Percentiles rank a stretch among this genome's conserved stretches.
Evolutionary conservation across 495 filamentous ascomycete species (phyloP).

Genomic region (Penicillium simplicissimum): DNA sequence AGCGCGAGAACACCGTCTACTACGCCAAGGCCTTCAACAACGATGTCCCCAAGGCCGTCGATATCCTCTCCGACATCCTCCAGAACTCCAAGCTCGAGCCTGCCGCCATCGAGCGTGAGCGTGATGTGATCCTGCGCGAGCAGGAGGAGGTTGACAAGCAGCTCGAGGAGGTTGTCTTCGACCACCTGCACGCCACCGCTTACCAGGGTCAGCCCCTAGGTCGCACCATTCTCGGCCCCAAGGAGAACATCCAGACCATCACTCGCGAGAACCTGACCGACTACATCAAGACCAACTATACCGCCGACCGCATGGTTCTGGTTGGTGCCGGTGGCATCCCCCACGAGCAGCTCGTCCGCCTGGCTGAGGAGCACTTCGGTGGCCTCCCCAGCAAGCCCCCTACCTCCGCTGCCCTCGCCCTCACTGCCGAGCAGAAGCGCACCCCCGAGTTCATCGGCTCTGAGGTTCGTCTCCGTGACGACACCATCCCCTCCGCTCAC

Average conservation of each 20-base stretch:
- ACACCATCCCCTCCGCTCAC: constrained; percentile 93
- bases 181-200: constrained; percentile 97
- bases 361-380: constrained; percentile 96
- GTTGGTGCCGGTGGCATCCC: constrained; percentile 94
- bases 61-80: constrained; percentile 98
- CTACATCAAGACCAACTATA: constrained; percentile 99
- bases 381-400: constrained; percentile 69
- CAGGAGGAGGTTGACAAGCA: constrained; percentile 99
- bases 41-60: constrained; percentile 91
- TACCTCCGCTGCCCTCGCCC: constrained; percentile 63
- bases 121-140: constrained; percentile 97
- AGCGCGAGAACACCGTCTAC: constrained; percentile 99
- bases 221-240: constrained; percentile 95
- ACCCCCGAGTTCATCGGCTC: constrained; percentile 95
- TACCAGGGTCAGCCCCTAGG: constrained; percentile 95
- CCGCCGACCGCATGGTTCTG: constrained; percentile 97
- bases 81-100: constrained; percentile 98
- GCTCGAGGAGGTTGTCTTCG: constrained; percentile 98
- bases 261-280: constrained; percentile 81
- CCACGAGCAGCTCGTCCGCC: constrained; percentile 88
- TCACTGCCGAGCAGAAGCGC: constrained; percentile 71
- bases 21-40: constrained; percentile 98
- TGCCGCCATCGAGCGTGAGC: constrained; percentile 90
- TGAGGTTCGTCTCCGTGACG: constrained; percentile 90
- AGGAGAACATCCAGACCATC: constrained; percentile 98